These are phyloP conservation scores for Hamamelis virginiana DNA, from an alignment of 164 flowering plant genomes.

Conservation along the genomic window DNA sequence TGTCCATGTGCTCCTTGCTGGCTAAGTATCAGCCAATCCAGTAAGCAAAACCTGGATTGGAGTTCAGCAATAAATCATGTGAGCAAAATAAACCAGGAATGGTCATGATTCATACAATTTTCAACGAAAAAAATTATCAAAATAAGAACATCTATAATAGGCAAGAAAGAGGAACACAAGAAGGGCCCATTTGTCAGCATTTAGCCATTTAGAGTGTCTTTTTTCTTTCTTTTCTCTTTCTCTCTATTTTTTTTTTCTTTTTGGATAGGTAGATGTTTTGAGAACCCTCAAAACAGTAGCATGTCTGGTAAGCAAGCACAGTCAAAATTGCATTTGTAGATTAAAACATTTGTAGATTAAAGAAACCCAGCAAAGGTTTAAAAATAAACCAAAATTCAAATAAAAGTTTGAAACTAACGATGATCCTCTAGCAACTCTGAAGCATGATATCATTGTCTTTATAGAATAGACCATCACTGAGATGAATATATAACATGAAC, in stretches of 20 bases:
- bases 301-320: background rate
- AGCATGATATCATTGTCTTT: too few relatives aligned
- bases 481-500: too few relatives aligned
- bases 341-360: too few relatives aligned
- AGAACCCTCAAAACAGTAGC: background rate
- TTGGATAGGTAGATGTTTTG: background rate
- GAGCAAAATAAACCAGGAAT: background rate
- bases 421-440: too few relatives aligned
- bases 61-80: background rate
- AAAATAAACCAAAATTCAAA: too few relatives aligned
- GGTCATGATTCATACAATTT: background rate
- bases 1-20: conserved; percentile 77
- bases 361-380: too few relatives aligned
- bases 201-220: too few relatives aligned
- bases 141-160: background rate
- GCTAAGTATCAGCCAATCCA: conserved; percentile 82
- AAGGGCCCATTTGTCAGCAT: background rate
- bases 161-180: background rate
- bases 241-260: background rate
- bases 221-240: background rate
- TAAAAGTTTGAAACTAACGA: too few relatives aligned
- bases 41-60: conserved; percentile 61
- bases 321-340: background rate
- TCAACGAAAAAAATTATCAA: background rate
- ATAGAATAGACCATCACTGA: too few relatives aligned